Evolutionary conservation across 2,329 filamentous ascomycete genomes (phyloP).

Genomic region (Cladophialophora yegresii): DNA sequence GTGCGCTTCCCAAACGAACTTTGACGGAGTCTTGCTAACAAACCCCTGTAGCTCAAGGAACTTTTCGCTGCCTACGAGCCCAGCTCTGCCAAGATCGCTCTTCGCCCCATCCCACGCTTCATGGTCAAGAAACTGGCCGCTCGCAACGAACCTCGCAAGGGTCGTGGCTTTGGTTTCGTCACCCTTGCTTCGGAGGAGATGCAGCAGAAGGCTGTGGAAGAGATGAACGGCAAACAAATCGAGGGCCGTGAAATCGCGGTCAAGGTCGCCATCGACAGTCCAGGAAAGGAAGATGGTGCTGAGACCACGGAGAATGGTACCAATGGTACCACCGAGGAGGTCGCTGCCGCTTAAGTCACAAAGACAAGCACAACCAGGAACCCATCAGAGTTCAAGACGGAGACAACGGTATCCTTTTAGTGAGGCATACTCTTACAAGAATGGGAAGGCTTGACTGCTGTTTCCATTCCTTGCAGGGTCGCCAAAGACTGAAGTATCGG

Average conservation of each 20-base stretch:
- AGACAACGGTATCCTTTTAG: slow-evolving; percentile 32
- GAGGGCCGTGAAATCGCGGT: slow-evolving; percentile 98
- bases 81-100: slow-evolving; percentile 94
- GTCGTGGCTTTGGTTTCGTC: slow-evolving; percentile 97
- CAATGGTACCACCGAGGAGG: slow-evolving; percentile 34
- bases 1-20: slow-evolving; percentile 53
- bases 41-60: slow-evolving; percentile 76
- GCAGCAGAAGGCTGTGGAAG: slow-evolving; percentile 92
- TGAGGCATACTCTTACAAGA: slow-evolving; percentile 29
- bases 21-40: slow-evolving; percentile 27
- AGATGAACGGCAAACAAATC: slow-evolving; percentile 99
- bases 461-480: slow-evolving; percentile 27
- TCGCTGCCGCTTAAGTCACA: slow-evolving; percentile 31
- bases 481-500: slow-evolving; percentile 31
- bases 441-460: slow-evolving; percentile 34
- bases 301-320: slow-evolving; percentile 34
- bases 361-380: slow-evolving; percentile 7
- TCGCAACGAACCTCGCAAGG: slow-evolving; percentile 97
- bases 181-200: slow-evolving; percentile 92
- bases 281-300: slow-evolving; percentile 91
- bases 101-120: slow-evolving; percentile 97
- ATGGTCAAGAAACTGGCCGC: slow-evolving; percentile 99
- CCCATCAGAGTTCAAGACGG: slow-evolving; percentile 14
- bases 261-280: slow-evolving; percentile 99
- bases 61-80: slow-evolving; percentile 92